Evolutionary conservation across 306 rosid genomes (phyloP), one percentile per base, ranked within the genome.

Genomic region (Rosa persica): DNA sequence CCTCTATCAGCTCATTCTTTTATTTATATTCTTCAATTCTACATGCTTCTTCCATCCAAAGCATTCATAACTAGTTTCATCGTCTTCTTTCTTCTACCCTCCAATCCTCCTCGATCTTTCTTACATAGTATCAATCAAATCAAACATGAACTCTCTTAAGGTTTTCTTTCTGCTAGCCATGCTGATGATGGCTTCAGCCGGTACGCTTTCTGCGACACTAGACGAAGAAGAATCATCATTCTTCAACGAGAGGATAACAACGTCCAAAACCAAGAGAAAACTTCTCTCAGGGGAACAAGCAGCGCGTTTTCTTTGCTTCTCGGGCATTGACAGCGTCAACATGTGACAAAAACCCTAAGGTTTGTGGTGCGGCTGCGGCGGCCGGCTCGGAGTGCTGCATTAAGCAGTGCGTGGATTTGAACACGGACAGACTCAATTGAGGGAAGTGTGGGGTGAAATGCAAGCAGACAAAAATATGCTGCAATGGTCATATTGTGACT

Each of bases 131-230:
- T 58, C 15, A 5, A 22, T 42, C 48, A 90, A 10, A 22, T 58
- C 15, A 5, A 38, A 51, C 54, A 90, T 87, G 92, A 82, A 80
- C 39, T 58, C 79, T 82, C 39, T 69, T 16, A 83, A 68, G 4
- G 48, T 64, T 68, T 76, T 87, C 13, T 67, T 87, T 61, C 25
- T 84, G 67, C 69, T 85, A n/a, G 74, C 87, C 54, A 44, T 86
- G 36, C 65, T 58, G 16, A 22, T 86, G 16, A 76, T 82, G 91
- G 89, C 78, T 75, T 74, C 76, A 38, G 61, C 78, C 58, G 64
- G 73, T 76, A 66, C 84, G 44, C 74, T 81, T 61, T 40, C 75
- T 3, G 70, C 65, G 36, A 23, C 34, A 23, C 36, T 76, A 19
- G 54, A 69, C 52, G 23, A 38, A 43, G 65, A 30, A 16, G 68